Base-by-base conservation (phyloP, 2,329 filamentous ascomycete genomes). In the Allantophomopsis lycopodina region DNA sequence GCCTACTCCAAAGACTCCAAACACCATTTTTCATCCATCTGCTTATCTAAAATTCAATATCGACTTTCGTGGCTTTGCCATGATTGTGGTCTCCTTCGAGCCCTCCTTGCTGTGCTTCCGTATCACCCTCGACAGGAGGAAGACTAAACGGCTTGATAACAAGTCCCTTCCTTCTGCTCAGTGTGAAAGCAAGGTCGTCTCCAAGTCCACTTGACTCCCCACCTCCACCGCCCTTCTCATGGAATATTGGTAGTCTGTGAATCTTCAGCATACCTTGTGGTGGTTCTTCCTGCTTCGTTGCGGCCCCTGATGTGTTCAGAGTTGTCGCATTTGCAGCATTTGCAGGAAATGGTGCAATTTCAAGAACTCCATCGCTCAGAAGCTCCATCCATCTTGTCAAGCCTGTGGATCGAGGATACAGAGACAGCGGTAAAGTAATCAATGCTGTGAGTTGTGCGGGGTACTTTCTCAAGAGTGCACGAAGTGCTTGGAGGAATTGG, bases 131-230 rank as follows among this genome's bases (percentile, higher is more conserved):
- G 32, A 89, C 66, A 0, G 91, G 91, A 18, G 91, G 91, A 34
- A 98, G 65, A 55, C 83, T 91, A 59, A 87, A 95, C 0, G 87
- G 86, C 51, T 80, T 83, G 46, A 98, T 86, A 32, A 85, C 73
- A 48, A 98, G 76, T 38, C 85, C 88, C 50, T 73, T 79, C 2
- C 73, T 71, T 51, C 85, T 71, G 57, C 86, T 94, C 38, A 98
- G 62, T 44, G 79, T 88, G 58, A 98, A 98, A 4, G 87, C 87
- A 60, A 94, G 72, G 59, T 95, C 87, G 53, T 94, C 84, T 17
- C 83, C 78, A 40, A 80, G 70, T 45, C 76, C 77, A 42, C 73
- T 73, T 32, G 73, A 68, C 43, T 76, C 76, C 2, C 74, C 70
- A 8, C 76, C 79, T 12, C 85, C 86, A 2, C 87, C 87, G 2